These are phyloP conservation scores for Leccinum subrobustum DNA, from an alignment of 1,284 basidiomycete species.

Conservation along the genomic window DNA sequence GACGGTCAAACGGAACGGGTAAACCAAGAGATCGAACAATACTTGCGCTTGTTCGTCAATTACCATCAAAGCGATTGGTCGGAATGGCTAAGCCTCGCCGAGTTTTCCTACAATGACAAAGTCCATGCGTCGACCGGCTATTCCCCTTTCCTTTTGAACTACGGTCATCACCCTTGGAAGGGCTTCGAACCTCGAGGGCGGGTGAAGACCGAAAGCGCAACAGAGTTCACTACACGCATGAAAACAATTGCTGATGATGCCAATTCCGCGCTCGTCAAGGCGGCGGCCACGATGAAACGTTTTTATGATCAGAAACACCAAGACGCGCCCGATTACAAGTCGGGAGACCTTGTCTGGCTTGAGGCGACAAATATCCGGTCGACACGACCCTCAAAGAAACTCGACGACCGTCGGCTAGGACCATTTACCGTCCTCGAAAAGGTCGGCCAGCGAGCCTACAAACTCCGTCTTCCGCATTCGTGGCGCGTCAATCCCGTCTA, in stretches of 20 bases:
- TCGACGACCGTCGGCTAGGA: background rate
- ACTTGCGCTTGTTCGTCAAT: too few relatives aligned
- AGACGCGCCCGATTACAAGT: background rate
- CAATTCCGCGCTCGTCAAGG: conserved; percentile 1
- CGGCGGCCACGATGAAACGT: conserved; percentile 7
- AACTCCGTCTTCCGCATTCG: too few relatives aligned
- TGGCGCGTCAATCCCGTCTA: too few relatives aligned
- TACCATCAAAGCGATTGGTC: too few relatives aligned
- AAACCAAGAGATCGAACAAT: too few relatives aligned
- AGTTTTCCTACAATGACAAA: too few relatives aligned
- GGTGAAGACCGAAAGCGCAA: background rate
- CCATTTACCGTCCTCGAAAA: background rate
- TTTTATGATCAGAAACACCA: background rate
- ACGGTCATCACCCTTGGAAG: background rate
- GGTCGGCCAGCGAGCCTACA: too few relatives aligned
- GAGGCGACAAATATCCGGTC: conserved; percentile 4
- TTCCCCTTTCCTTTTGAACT: too few relatives aligned
- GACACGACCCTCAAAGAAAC: conserved; percentile 4
- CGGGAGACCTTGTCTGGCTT: background rate
- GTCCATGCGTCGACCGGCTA: too few relatives aligned
- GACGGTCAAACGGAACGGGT: too few relatives aligned
- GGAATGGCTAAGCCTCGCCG: too few relatives aligned
- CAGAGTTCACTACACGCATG: background rate
- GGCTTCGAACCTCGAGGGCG: background rate
- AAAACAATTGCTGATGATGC: background rate